These are phyloP conservation scores for Prunella vulgaris DNA, from an alignment of 257 asterid genomes.

Conservation along the genomic window DNA sequence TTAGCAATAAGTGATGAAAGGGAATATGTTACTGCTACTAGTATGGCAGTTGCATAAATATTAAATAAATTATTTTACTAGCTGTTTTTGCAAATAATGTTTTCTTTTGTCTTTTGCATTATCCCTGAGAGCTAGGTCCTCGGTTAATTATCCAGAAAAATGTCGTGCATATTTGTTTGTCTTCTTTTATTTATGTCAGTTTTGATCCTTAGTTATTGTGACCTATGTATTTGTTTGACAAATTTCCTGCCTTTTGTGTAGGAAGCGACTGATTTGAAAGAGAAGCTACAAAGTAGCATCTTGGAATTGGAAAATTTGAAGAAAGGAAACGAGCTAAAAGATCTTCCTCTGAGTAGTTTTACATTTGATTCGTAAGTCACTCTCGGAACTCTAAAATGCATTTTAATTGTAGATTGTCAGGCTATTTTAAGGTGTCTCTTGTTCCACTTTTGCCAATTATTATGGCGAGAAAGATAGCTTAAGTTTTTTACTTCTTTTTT, in stretches of 20 bases:
- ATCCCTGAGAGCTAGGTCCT: neutral
- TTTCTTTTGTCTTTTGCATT: neutral
- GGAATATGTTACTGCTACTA: neutral
- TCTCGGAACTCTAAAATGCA: slow-evolving; percentile 3
- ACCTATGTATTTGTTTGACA: neutral
- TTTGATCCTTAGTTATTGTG: neutral
- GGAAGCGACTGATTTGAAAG: slow-evolving; percentile 58
- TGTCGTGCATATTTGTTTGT: neutral
- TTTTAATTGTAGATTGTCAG: slow-evolving; percentile 1
- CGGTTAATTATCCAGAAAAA: neutral
- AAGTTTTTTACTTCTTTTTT: neutral
- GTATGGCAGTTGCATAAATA: neutral
- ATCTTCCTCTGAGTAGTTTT: slow-evolving; percentile 53
- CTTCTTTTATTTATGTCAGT: neutral
- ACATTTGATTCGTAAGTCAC: slow-evolving; percentile 52
- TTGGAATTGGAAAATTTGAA: slow-evolving; percentile 54
- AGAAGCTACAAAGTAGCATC: slow-evolving; percentile 45
- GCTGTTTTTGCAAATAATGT: neutral
- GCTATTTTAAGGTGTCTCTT: neutral
- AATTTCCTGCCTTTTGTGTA: slow-evolving; percentile 20
- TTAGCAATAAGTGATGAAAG: neutral
- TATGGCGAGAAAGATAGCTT: neutral
- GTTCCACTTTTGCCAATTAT: neutral
- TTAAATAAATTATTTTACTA: neutral
- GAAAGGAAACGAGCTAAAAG: slow-evolving; percentile 46